phyloP scores from a whole-genome alignment of 139 green algal genomes.

The Chlamydomonas applanata region DNA sequence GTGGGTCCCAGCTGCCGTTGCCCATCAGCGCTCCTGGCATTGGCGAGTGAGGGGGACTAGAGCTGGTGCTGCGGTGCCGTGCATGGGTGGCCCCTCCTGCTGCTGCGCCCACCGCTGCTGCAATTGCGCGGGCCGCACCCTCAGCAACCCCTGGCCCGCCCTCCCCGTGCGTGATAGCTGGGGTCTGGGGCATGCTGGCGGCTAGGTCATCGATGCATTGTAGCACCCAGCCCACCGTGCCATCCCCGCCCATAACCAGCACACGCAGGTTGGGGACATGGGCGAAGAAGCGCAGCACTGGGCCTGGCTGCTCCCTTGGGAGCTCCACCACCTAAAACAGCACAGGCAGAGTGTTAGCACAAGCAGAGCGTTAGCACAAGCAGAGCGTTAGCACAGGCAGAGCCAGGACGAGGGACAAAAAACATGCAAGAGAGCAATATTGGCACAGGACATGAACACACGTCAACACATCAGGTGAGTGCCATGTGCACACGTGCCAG shows the following conservation, averaged over 20 bases:
- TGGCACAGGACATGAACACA: too few species aligned
- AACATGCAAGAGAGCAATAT: neutral
- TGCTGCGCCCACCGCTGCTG: neutral
- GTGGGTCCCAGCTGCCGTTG: slow-evolving; percentile 34
- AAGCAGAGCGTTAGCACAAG: neutral
- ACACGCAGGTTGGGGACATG: slow-evolving; percentile 57
- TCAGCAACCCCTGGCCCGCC: neutral
- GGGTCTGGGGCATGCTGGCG: neutral
- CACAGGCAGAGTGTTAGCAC: neutral
- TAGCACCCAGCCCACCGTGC: slow-evolving; percentile 77
- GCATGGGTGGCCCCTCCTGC: neutral
- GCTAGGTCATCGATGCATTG: slow-evolving; percentile 46
- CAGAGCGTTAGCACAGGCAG: neutral
- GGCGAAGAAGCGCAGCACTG: slow-evolving; percentile 67
- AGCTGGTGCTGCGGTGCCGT: neutral
- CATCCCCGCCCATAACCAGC: slow-evolving; percentile 80
- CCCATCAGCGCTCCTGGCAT: neutral
- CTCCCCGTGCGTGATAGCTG: neutral
- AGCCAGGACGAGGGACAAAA: too few species aligned
- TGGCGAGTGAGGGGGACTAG: neutral
- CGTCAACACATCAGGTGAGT: too few species aligned
- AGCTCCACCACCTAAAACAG: slow-evolving; percentile 67
- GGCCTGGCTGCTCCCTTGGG: slow-evolving; percentile 57
- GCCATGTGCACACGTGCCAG: too few species aligned
- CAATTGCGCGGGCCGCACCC: neutral